Conservation (phyloP, 176 grass and related monocot species). For the Triticum timopheevii region DNA sequence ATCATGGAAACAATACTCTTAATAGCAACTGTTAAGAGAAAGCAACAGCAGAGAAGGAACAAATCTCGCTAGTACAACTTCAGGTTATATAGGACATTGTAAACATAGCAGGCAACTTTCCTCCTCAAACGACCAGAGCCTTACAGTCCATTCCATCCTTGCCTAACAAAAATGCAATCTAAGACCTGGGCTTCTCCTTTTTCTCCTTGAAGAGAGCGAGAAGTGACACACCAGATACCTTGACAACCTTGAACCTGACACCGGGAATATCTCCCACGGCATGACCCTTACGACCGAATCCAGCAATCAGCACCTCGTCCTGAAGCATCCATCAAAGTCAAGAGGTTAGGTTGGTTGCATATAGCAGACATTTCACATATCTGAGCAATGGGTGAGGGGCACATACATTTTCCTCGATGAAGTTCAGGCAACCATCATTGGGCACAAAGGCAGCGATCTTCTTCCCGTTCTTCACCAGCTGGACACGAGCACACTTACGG, state of each 20-base stretch:
- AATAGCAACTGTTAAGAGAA: constrained; percentile 21
- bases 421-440: constrained; percentile 69
- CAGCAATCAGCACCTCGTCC: constrained; percentile 70
- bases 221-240: constrained; percentile 64
- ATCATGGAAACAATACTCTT: constrained; percentile 20
- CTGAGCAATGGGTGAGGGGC: not conserved
- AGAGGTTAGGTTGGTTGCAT: not conserved
- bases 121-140: constrained; percentile 6
- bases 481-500: constrained; percentile 63
- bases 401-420: constrained; percentile 51
- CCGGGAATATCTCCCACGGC: constrained; percentile 67
- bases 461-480: constrained; percentile 69
- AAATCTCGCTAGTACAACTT: constrained; percentile 16
- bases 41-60: constrained; percentile 24
- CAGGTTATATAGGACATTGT: not conserved
- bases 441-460: constrained; percentile 70
- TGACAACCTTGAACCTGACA: constrained; percentile 77
- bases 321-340: constrained; percentile 8
- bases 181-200: constrained; percentile 58
- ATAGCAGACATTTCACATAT: not conserved
- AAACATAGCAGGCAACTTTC: constrained; percentile 14
- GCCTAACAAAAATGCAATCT: constrained; percentile 18
- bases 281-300: constrained; percentile 58
- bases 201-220: constrained; percentile 64
- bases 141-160: constrained; percentile 24